These are phyloP conservation scores for Blastocystis sp. DNA, from an alignment of 352 stramenopile species.

Conservation along the genomic window DNA sequence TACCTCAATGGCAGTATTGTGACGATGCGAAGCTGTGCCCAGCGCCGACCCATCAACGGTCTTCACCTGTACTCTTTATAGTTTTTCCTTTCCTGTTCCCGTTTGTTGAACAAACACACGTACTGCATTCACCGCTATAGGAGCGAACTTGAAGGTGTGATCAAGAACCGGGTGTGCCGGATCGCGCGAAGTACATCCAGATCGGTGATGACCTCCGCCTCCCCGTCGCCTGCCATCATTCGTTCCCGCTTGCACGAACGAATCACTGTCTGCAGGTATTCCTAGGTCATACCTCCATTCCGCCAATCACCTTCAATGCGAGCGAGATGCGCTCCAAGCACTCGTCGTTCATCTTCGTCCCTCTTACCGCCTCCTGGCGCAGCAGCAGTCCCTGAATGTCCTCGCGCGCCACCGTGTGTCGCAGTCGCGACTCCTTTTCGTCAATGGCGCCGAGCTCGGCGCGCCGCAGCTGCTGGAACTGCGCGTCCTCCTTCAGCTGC, in stretches of 20 bases:
- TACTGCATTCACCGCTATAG: too few species aligned
- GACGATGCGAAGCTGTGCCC: background rate
- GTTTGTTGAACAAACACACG: background rate
- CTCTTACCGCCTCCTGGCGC: background rate
- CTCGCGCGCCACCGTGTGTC: background rate
- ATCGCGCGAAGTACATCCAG: slow-evolving; percentile 3
- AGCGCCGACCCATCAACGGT: background rate
- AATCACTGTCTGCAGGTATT: slow-evolving; percentile 10
- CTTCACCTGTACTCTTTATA: slow-evolving; percentile 41
- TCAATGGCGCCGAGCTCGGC: background rate
- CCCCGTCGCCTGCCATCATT: background rate
- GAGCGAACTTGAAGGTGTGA: background rate
- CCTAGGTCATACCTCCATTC: background rate
- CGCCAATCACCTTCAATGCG: background rate
- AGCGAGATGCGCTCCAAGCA: slow-evolving; percentile 14
- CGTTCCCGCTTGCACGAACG: slow-evolving; percentile 14
- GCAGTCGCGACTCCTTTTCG: background rate
- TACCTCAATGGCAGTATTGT: slow-evolving; percentile 24
- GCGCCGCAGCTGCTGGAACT: background rate
- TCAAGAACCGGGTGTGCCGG: background rate
- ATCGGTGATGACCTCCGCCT: background rate
- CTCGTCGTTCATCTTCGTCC: background rate
- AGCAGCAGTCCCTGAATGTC: background rate
- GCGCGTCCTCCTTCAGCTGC: background rate
- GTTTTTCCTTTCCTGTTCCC: slow-evolving; percentile 15